Percentiles rank a stretch among this genome's conserved stretches.
phyloP scores from a whole-genome alignment of 805 yeast species.

The Komagataella phaffii region DNA sequence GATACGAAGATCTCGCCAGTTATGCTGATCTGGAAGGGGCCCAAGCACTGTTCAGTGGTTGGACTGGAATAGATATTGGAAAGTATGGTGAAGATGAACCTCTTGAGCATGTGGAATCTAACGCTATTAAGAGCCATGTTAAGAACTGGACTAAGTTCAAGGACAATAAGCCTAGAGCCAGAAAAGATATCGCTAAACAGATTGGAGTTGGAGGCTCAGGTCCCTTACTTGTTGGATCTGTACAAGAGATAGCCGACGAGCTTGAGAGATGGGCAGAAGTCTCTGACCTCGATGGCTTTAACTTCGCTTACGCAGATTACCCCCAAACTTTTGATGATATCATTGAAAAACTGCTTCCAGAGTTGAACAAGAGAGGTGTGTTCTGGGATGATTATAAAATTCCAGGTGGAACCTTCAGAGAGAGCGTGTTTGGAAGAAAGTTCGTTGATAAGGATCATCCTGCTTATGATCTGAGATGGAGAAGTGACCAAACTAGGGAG shows the following conservation, averaged over 20 bases:
- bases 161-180: slow-evolving; percentile 10
- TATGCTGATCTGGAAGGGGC: slow-evolving; percentile 26
- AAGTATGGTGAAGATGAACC: slow-evolving; percentile 17
- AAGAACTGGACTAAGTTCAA: slow-evolving; percentile 15
- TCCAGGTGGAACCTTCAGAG: slow-evolving; percentile 22
- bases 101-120: slow-evolving; percentile 15
- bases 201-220: slow-evolving; percentile 15
- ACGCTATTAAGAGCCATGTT: slow-evolving; percentile 18
- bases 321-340: slow-evolving; percentile 23
- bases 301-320: slow-evolving; percentile 20
- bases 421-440: slow-evolving; percentile 18
- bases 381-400: slow-evolving; percentile 23
- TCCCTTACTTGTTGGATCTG: slow-evolving; percentile 17
- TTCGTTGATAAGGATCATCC: slow-evolving; percentile 11
- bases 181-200: slow-evolving; percentile 14
- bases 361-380: slow-evolving; percentile 19
- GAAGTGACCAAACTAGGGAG: slow-evolving; percentile 9
- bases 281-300: slow-evolving; percentile 29
- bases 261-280: slow-evolving; percentile 22
- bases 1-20: slow-evolving; percentile 16
- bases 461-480: slow-evolving; percentile 12
- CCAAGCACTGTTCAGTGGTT: slow-evolving; percentile 22
- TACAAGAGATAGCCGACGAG: slow-evolving; percentile 22
- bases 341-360: slow-evolving; percentile 22
- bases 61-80: slow-evolving; percentile 26